phyloP scores from a whole-genome alignment of 371 early-diverging fungal genomes.

The Mucor circinelloides region DNA sequence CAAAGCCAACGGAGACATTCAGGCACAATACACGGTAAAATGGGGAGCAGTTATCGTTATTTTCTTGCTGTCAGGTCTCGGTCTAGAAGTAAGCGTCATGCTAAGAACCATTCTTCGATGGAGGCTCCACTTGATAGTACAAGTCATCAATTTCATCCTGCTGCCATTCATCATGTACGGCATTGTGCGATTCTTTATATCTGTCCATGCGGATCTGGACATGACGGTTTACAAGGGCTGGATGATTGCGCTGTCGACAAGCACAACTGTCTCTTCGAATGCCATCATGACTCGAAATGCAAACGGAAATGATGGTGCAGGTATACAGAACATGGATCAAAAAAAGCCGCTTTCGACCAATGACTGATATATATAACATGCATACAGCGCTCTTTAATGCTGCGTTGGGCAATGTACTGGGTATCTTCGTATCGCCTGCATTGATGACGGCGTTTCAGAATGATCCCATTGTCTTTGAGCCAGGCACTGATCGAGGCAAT shows the following conservation, averaged over 20 bases:
- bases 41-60: slow-evolving; percentile 71
- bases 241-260: slow-evolving; percentile 69
- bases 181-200: slow-evolving; percentile 54
- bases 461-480: slow-evolving; percentile 38
- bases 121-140: slow-evolving; percentile 67
- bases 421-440: slow-evolving; percentile 71
- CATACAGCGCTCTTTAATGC: slow-evolving; percentile 66
- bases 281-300: slow-evolving; percentile 78
- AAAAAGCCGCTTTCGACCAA: no score
- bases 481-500: slow-evolving; percentile 44
- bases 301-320: slow-evolving; percentile 66
- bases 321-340: slow-evolving; percentile 10
- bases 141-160: slow-evolving; percentile 62
- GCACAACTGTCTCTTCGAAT: slow-evolving; percentile 82
- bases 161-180: slow-evolving; percentile 67
- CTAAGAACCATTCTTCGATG: slow-evolving; percentile 57
- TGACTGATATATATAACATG: neutral
- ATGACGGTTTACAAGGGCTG: slow-evolving; percentile 63
- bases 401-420: slow-evolving; percentile 69
- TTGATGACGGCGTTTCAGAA: slow-evolving; percentile 57
- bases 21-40: slow-evolving; percentile 69
- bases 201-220: slow-evolving; percentile 50
- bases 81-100: slow-evolving; percentile 66
- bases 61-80: slow-evolving; percentile 73
- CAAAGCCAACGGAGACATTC: slow-evolving; percentile 59